Percentiles rank a stretch among this genome's conserved stretches.
Conservation (phyloP, 2,329 filamentous ascomycete species). For the Fusarium agapanthi region DNA sequence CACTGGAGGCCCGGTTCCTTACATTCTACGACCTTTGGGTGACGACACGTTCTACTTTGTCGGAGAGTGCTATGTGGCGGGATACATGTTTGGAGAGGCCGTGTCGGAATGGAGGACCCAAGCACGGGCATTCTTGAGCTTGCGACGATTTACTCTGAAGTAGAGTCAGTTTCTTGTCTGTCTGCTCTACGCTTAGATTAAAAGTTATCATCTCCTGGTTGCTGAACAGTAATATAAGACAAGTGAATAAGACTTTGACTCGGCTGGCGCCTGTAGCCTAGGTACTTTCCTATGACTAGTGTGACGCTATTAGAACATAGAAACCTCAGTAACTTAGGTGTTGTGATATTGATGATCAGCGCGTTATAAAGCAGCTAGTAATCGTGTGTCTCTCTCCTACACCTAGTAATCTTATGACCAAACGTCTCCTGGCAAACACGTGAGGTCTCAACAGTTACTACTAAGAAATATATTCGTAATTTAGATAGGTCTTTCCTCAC, state of each 20-base stretch:
- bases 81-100: neutral
- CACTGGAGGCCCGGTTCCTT: neutral
- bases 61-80: neutral
- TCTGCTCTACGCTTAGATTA: neutral
- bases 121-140: neutral
- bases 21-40: neutral
- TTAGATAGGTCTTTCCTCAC: too few relatives aligned
- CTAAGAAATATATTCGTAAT: too few relatives aligned
- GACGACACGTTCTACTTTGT: neutral
- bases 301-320: neutral
- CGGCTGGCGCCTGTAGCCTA: neutral
- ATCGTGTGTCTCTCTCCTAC: neutral
- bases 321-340: neutral
- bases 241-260: neutral
- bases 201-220: neutral
- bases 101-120: neutral
- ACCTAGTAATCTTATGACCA: accelerated
- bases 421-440: too few relatives aligned
- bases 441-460: accelerated
- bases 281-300: accelerated
- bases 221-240: neutral
- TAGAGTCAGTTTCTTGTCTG: neutral
- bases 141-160: neutral
- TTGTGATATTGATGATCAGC: too few relatives aligned
- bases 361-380: neutral